Conservation (phyloP, 164 flowering plant genomes). For the Macadamia tetraphylla region DNA sequence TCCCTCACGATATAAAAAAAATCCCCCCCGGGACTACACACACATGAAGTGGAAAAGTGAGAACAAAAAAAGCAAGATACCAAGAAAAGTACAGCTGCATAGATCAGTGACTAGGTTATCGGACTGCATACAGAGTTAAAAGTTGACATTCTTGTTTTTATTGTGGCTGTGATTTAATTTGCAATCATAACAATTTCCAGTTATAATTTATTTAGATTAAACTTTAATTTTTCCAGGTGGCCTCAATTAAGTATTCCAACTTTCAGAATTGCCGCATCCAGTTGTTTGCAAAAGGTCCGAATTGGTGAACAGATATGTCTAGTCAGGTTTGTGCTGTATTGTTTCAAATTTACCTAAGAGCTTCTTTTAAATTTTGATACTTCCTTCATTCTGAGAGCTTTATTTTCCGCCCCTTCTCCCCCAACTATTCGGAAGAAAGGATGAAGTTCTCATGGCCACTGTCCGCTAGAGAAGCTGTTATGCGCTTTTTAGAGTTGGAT, state of each 20-base stretch:
- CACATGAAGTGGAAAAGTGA: no score
- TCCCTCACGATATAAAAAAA: neutral
- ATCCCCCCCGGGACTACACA: no score
- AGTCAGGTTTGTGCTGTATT: conserved; percentile 61
- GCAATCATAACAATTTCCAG: no score
- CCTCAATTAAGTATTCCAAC: conserved; percentile 70
- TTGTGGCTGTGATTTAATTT: no score
- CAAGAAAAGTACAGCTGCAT: no score
- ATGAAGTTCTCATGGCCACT: conserved; percentile 93
- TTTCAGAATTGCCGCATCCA: conserved; percentile 47
- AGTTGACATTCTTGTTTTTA: no score
- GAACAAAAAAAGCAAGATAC: no score
- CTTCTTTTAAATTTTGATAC: neutral
- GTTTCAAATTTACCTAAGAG: neutral
- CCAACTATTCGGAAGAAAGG: conserved; percentile 78
- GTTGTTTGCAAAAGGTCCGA: conserved; percentile 57
- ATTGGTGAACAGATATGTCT: conserved; percentile 72
- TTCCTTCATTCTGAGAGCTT: conserved; percentile 19
- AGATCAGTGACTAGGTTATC: no score
- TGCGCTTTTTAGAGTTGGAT: conserved; percentile 70
- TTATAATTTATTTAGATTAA: neutral
- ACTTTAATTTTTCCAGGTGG: conserved; percentile 51
- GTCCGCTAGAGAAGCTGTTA: conserved; percentile 68
- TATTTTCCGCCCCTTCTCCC: conserved; percentile 11
- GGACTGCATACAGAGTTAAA: no score